A percentile compares a stretch with the other conserved stretches of the same genome.
Evolutionary conservation across 106 monocot genomes (phyloP).

Genomic region (Phalaenopsis aphrodite): DNA sequence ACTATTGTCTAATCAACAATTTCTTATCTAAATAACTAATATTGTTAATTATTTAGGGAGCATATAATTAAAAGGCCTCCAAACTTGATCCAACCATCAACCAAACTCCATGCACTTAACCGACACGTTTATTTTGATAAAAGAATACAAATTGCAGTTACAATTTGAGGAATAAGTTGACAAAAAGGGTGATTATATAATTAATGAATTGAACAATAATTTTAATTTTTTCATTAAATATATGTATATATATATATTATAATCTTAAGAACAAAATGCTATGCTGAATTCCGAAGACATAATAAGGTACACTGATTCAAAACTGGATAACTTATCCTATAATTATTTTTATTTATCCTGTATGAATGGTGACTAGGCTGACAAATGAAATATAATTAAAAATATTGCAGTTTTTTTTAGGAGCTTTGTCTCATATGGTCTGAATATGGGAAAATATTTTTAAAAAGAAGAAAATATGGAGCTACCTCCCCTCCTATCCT

Average conservation of each 20-base stretch:
- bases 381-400: neutral
- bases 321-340: constrained; percentile 3
- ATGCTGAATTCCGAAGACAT: neutral
- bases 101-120: neutral
- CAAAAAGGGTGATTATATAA: neutral
- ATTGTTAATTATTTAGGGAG: no score
- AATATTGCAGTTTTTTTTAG: neutral
- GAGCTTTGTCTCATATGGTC: neutral
- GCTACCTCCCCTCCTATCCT: no score
- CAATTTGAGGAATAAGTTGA: neutral
- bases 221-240: neutral
- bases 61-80: no score
- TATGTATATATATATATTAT: neutral
- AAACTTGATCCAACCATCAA: no score
- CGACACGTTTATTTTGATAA: neutral
- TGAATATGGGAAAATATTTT: neutral
- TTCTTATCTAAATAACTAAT: no score
- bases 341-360: neutral
- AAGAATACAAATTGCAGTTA: neutral
- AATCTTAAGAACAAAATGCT: neutral
- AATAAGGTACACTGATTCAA: neutral
- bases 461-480: no score
- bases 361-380: neutral
- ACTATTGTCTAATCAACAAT: no score
- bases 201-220: neutral